Evolutionary conservation across 2,329 filamentous ascomycete genomes (phyloP).

Genomic region (Penicillium sp.): DNA sequence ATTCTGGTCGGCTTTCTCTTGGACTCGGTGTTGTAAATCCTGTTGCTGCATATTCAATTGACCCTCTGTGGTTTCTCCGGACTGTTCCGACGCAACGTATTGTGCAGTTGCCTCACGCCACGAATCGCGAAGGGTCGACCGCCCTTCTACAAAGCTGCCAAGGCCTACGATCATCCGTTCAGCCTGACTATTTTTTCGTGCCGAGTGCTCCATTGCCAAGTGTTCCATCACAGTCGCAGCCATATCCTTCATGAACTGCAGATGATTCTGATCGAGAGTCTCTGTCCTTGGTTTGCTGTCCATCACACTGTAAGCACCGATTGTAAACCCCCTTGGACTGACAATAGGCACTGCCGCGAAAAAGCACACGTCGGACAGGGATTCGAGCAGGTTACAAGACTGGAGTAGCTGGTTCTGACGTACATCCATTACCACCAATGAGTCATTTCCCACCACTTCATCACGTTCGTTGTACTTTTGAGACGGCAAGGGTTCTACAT

Average conservation of each 20-base stretch:
- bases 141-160: constrained; percentile 52
- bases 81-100: constrained; percentile 9
- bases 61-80: constrained; percentile 13
- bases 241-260: constrained; percentile 59
- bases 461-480: neutral
- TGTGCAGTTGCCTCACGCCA: constrained; percentile 23
- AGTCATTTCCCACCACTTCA: neutral
- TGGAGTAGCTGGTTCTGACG: constrained; percentile 34
- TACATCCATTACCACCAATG: constrained; percentile 35
- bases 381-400: constrained; percentile 25
- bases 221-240: constrained; percentile 58
- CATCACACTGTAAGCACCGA: constrained; percentile 60
- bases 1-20: neutral
- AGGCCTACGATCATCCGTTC: constrained; percentile 43
- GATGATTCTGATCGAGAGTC: constrained; percentile 31
- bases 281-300: constrained; percentile 51
- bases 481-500: constrained; percentile 15
- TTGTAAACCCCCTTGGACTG: constrained; percentile 53
- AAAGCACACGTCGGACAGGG: constrained; percentile 41
- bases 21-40: constrained; percentile 12
- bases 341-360: constrained; percentile 60
- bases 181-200: constrained; percentile 53
- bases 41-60: constrained; percentile 26
- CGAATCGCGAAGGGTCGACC: constrained; percentile 29
- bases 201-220: constrained; percentile 54